Evolutionary conservation across 306 rosid species (phyloP).

Genomic region (Cicer pinnatifidum): DNA sequence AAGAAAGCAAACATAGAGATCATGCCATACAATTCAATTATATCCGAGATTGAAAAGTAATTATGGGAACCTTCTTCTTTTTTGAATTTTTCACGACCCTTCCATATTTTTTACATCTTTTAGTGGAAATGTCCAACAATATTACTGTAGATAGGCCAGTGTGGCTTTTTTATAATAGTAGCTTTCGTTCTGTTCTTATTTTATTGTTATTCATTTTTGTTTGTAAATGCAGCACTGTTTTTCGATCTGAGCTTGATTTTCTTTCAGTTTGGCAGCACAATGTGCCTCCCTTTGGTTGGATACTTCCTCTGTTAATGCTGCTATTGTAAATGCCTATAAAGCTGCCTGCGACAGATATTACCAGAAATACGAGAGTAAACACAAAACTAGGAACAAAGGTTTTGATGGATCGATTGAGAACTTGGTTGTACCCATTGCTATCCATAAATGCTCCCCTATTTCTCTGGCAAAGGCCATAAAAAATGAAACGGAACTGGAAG

Average conservation of each 20-base stretch:
- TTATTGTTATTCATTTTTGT: slow-evolving; percentile 2
- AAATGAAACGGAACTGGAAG: slow-evolving; percentile 83
- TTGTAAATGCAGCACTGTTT: slow-evolving; percentile 25
- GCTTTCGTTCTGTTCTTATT: slow-evolving; percentile 30
- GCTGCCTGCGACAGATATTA: slow-evolving; percentile 69
- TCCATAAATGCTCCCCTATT: slow-evolving; percentile 69
- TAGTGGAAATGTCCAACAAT: slow-evolving; percentile 33
- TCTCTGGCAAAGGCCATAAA: slow-evolving; percentile 83
- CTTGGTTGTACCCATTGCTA: slow-evolving; percentile 54
- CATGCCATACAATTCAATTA: slow-evolving; percentile 77
- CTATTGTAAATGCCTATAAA: slow-evolving; percentile 74
- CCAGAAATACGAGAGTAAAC: slow-evolving; percentile 51
- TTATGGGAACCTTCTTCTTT: slow-evolving; percentile 10
- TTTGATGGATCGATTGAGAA: slow-evolving; percentile 52
- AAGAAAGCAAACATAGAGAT: slow-evolving; percentile 72
- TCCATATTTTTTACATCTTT: slow-evolving; percentile 12
- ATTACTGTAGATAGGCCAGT: background rate
- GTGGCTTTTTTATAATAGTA: slow-evolving; percentile 22
- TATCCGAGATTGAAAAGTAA: slow-evolving; percentile 82
- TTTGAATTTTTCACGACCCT: background rate
- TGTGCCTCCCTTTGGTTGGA: slow-evolving; percentile 82
- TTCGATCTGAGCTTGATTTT: slow-evolving; percentile 38
- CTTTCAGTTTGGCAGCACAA: slow-evolving; percentile 75
- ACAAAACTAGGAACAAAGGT: slow-evolving; percentile 49
- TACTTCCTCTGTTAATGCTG: slow-evolving; percentile 85